Conservation (phyloP, 805 yeast species). For the Phaffomyces antillensis region DNA sequence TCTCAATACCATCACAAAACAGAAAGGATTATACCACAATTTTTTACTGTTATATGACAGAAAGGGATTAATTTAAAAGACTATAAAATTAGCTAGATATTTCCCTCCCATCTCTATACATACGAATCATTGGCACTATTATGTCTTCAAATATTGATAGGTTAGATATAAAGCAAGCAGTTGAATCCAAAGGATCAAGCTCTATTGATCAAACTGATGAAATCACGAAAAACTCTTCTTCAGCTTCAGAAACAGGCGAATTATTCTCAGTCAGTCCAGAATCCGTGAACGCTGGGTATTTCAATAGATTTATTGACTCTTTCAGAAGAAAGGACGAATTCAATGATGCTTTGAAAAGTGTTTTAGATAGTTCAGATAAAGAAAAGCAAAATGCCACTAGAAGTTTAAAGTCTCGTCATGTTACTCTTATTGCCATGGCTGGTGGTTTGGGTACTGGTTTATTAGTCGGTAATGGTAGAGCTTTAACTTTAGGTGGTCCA, state of each 20-base stretch:
- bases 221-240: not conserved
- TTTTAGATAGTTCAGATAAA: not conserved
- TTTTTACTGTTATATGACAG: not conserved
- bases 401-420: slow-evolving; percentile 15
- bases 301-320: slow-evolving; percentile 21
- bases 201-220: too few species aligned
- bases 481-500: slow-evolving; percentile 58
- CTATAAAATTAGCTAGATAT: not conserved
- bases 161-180: too few species aligned
- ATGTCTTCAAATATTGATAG: too few species aligned
- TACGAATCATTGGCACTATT: too few species aligned
- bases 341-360: slow-evolving; percentile 1
- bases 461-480: slow-evolving; percentile 59
- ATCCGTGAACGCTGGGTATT: not conserved
- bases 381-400: too few species aligned
- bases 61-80: not conserved
- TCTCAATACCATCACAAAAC: too few species aligned
- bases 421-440: slow-evolving; percentile 59
- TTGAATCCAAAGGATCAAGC: too few species aligned
- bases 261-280: not conserved
- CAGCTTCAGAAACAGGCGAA: not conserved
- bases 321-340: slow-evolving; percentile 15
- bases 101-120: too few species aligned
- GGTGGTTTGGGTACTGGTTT: slow-evolving; percentile 73
- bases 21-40: too few species aligned